Evolutionary conservation across 768 basidiomycete genomes (phyloP).

Genomic region (Termitomyces sp.): DNA sequence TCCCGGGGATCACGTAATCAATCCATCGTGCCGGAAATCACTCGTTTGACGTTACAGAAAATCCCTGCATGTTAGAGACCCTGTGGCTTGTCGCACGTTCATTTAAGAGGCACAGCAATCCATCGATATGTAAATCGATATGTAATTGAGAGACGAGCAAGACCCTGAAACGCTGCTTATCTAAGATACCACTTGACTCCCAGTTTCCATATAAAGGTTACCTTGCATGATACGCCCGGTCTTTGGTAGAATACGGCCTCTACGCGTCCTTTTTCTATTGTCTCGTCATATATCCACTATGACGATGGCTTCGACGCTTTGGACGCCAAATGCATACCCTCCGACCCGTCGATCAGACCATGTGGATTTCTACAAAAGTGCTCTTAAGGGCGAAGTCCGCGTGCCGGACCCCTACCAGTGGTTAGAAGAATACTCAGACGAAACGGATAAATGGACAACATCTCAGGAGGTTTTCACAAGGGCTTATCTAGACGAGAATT

Average conservation of each 20-base stretch:
- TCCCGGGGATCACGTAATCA: background rate
- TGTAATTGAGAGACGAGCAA: background rate
- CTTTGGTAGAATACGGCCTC: conserved; percentile 9
- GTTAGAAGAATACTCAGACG: conserved; percentile 59
- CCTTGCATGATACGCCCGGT: conserved; percentile 18
- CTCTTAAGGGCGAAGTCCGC: conserved; percentile 50
- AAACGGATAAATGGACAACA: conserved; percentile 61
- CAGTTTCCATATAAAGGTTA: conserved; percentile 14
- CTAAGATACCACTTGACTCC: background rate
- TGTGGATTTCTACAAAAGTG: conserved; percentile 64
- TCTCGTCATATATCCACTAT: conserved; percentile 18
- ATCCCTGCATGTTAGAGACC: conserved; percentile 2
- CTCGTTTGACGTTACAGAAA: conserved; percentile 3
- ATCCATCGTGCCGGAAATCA: background rate
- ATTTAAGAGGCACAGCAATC: conserved; percentile 6
- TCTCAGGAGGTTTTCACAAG: conserved; percentile 56
- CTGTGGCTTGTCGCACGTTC: conserved; percentile 7
- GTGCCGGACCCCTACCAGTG: conserved; percentile 72
- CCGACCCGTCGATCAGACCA: conserved; percentile 58
- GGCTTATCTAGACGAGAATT: conserved; percentile 54
- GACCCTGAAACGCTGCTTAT: conserved; percentile 7
- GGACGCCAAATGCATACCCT: conserved; percentile 59
- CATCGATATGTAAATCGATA: conserved; percentile 10
- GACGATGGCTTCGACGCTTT: conserved; percentile 37
- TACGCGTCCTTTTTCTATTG: conserved; percentile 19